A percentile compares a stretch with the other conserved stretches of the same genome.
Evolutionary conservation across 2,329 filamentous ascomycete genomes (phyloP).

Genomic region (Botrytis porri): DNA sequence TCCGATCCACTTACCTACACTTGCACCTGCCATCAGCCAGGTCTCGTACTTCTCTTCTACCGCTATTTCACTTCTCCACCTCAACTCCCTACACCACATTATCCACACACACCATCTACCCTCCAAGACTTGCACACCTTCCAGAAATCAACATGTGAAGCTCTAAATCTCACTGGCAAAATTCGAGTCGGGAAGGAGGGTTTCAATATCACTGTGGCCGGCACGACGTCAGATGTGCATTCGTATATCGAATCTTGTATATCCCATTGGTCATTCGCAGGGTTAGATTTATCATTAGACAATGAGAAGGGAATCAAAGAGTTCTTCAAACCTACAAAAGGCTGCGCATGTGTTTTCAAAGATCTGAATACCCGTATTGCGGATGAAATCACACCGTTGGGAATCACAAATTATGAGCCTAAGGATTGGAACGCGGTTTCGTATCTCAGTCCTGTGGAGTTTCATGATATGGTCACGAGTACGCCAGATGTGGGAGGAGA

Average conservation of each 20-base stretch:
- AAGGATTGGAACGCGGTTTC: slow-evolving; percentile 33
- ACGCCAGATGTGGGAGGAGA: neutral
- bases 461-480: slow-evolving; percentile 27
- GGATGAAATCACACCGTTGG: slow-evolving; percentile 38
- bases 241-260: slow-evolving; percentile 33
- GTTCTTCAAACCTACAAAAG: slow-evolving; percentile 36
- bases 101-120: slow-evolving; percentile 19
- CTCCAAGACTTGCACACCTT: slow-evolving; percentile 27
- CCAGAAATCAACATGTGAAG: slow-evolving; percentile 27
- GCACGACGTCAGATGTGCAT: slow-evolving; percentile 27
- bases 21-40: slow-evolving; percentile 33
- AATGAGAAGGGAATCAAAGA: slow-evolving; percentile 19
- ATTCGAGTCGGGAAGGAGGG: slow-evolving; percentile 37
- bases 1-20: slow-evolving; percentile 37
- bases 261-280: slow-evolving; percentile 36
- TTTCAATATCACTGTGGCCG: slow-evolving; percentile 38
- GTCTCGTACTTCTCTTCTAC: slow-evolving; percentile 38
- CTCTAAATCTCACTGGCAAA: slow-evolving; percentile 33
- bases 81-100: slow-evolving; percentile 22
- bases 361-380: slow-evolving; percentile 30
- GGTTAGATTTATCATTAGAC: slow-evolving; percentile 25
- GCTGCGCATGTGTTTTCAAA: slow-evolving; percentile 37
- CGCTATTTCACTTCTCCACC: slow-evolving; percentile 36
- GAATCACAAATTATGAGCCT: slow-evolving; percentile 36
- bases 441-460: slow-evolving; percentile 32